Evolutionary conservation across 192 early-diverging fungal species (phyloP), one percentile per base, ranked within the genome.

Genomic region (Backusella luteola): DNA sequence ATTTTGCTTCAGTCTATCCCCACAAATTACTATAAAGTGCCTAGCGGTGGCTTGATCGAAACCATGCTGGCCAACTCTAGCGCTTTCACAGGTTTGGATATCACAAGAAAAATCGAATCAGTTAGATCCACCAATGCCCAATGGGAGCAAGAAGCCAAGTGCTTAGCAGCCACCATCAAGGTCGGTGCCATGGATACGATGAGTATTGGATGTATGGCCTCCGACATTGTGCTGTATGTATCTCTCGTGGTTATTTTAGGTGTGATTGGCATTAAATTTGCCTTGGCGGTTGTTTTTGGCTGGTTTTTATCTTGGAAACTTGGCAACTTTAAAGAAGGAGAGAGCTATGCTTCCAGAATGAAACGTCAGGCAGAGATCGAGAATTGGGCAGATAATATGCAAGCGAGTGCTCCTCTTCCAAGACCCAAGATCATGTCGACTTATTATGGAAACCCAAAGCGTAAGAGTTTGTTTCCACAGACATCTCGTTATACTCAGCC

Each of bases 161-260:
- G 96, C 80, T 81, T 96, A n/a, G 75, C 86, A 53, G 90, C 95
- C n/a, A 85, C 93, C 67, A 92, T 94, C 80, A 86, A 89, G 35
- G 91, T 96, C 15, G 97, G 95, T 3, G 85, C 83, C 4, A 84
- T 98, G 46, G 95, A 97, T 73, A 87, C 91, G 17, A 89, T 89
- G 69, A 89, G 91, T 11, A 81, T 95, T 68, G 96, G 96, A 1
- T 98, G 97, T 80, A 90, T 96, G 74, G 88, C 92, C 1, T 91
- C 95, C 6, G 85, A 90, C 52, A 86, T 93, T 29, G 81, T 89
- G 41, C 85, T 96, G 39, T 96, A 92, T 70, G 86, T 92, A 17
- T 95, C 95, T 15, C 85, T 96, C 66, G 84, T 87, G 74, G 87
- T 93, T 56, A 89, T 91, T 73, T 73, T 93, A 66, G 88, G 90